Conservation (phyloP, 352 stramenopile genomes). For the Phytophthora cryptogea region DNA sequence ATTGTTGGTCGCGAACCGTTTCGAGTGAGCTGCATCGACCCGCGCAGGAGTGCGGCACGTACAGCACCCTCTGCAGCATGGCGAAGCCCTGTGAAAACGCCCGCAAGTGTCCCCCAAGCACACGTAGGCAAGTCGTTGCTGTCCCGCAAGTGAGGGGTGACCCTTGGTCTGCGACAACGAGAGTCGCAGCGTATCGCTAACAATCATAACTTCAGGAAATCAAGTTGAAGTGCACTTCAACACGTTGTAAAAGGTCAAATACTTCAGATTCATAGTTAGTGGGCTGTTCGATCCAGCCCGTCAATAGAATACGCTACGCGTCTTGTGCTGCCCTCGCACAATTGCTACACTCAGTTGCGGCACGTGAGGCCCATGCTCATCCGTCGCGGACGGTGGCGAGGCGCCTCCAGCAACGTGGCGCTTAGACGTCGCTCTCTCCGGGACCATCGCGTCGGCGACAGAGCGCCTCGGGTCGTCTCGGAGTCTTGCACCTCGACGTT, state of each 20-base stretch:
- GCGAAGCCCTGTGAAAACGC: background rate
- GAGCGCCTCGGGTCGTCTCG: background rate
- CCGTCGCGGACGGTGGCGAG: slow-evolving; percentile 29
- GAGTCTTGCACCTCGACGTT: slow-evolving; percentile 26
- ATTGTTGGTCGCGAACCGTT: slow-evolving; percentile 2
- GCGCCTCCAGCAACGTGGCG: slow-evolving; percentile 35
- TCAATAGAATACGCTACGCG: slow-evolving; percentile 13
- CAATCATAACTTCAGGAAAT: slow-evolving; percentile 8
- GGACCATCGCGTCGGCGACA: slow-evolving; percentile 20
- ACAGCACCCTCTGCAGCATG: slow-evolving; percentile 5
- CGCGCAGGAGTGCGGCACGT: slow-evolving; percentile 4
- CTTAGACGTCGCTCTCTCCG: slow-evolving; percentile 40
- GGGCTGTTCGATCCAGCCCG: slow-evolving; percentile 27
- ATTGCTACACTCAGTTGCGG: slow-evolving; percentile 23
- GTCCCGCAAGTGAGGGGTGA: slow-evolving; percentile 11
- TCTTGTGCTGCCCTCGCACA: slow-evolving; percentile 3
- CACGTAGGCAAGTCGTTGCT: background rate
- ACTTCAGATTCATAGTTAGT: slow-evolving; percentile 14
- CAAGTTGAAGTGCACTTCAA: slow-evolving; percentile 26
- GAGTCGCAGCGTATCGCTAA: slow-evolving; percentile 13
- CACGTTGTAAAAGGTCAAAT: background rate
- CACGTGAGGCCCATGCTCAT: slow-evolving; percentile 35
- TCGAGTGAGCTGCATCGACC: slow-evolving; percentile 7
- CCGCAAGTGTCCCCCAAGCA: background rate
- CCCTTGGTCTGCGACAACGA: slow-evolving; percentile 20